Evolutionary conservation across 495 filamentous ascomycete genomes (phyloP), one percentile per base, ranked within the genome.

Genomic region (Astrocystis sublimbata): DNA sequence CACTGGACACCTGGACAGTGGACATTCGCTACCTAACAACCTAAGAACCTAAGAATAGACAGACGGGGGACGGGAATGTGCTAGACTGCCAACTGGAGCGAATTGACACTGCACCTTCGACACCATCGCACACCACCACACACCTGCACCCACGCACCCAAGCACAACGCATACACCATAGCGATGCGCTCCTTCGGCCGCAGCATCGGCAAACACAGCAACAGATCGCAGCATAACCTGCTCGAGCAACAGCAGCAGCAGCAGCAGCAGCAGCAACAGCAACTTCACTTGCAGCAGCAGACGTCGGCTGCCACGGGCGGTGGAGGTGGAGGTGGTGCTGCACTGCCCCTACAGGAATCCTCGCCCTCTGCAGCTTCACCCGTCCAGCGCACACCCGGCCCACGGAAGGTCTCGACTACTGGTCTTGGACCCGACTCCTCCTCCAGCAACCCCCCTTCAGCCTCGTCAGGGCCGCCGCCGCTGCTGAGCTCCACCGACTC

Each of bases 191-290:
- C 75, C 58, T 81, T 78, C 69, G 73, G 75, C 72, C 75, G 77
- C n/a, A n/a, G n/a, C 69, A 65, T 78, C 71, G 76, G 75, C 68
- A 78, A 64, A 60, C 71, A 75, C 57, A 77, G 74, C 74, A 79
- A 79, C 69, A 76, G 75, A 66, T 79, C 78, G 74, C 78, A 80
- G 68, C 78, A 79, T 67, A 79, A 78, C 57, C 69, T 81, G 51
- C 73, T 77, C 59, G 78, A 76, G 73, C 73, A 73, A 45, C 75
- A 73, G 28, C 73, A 69, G 4, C 60, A 69, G 9, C 70, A 73
- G 6, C 70, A 74, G 3, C 70, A 68, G 3, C 71, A 65, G 46
- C n/a, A 43, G 8, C 71, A 73, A 28, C 70, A 69, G 4, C 70
- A 66, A 52, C 61, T 45, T 3, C 62, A 65, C 15, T 57, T 62